Percentiles rank a stretch among this genome's conserved stretches.
Conservation (phyloP, 352 stramenopile genomes). For the Globisporangium abappressorium region DNA sequence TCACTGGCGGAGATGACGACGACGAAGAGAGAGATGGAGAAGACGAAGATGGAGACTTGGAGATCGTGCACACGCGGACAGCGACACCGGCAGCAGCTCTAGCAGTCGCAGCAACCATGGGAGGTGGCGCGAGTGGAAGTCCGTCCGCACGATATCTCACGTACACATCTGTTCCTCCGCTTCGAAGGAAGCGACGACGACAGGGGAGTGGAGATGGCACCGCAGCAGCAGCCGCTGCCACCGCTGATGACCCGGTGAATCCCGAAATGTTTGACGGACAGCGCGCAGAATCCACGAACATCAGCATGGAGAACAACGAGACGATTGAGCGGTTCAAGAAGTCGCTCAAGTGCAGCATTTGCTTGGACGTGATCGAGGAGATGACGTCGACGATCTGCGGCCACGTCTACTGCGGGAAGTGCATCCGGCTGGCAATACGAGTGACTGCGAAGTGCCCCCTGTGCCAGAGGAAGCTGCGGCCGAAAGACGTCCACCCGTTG, state of each 20-base stretch:
- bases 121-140: neutral
- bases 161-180: conserved; percentile 18
- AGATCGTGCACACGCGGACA: conserved; percentile 40
- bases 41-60: conserved; percentile 35
- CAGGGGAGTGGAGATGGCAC: conserved; percentile 6
- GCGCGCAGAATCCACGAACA: conserved; percentile 59
- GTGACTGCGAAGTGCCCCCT: conserved; percentile 74
- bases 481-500: conserved; percentile 73
- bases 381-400: conserved; percentile 82
- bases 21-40: conserved; percentile 10
- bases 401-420: conserved; percentile 77
- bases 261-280: conserved; percentile 32
- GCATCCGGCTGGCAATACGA: conserved; percentile 65
- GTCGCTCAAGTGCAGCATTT: conserved; percentile 82
- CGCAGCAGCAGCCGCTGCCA: neutral
- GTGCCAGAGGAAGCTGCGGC: conserved; percentile 57
- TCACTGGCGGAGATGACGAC: conserved; percentile 9
- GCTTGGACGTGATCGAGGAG: conserved; percentile 68
- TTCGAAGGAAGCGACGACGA: conserved; percentile 46
- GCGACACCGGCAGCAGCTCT: neutral
- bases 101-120: neutral
- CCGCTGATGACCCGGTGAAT: conserved; percentile 1
- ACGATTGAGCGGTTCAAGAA: conserved; percentile 71
- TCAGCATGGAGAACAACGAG: conserved; percentile 77
- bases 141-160: conserved; percentile 20